Evolutionary conservation across 2,329 filamentous ascomycete genomes (phyloP).

Genomic region (Alternaria arbusti): DNA sequence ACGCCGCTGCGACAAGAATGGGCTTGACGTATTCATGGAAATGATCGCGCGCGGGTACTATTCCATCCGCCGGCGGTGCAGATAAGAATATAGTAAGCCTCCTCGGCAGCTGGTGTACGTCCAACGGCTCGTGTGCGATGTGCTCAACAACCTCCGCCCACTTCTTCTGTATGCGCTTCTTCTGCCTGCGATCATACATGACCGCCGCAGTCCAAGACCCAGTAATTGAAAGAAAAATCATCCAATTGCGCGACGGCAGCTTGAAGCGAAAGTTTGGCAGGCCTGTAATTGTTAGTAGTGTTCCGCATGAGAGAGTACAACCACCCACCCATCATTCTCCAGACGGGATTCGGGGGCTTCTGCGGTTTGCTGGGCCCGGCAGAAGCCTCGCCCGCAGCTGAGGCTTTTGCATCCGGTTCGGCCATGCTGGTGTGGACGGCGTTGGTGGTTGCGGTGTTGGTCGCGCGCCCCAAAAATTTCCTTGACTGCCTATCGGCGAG

Average conservation of each 20-base stretch:
- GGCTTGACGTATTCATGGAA: constrained; percentile 97
- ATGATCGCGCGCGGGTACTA: constrained; percentile 87
- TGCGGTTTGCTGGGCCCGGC: constrained; percentile 33
- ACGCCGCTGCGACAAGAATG: constrained; percentile 81
- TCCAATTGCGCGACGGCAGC: constrained; percentile 95
- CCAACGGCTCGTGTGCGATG: constrained; percentile 77
- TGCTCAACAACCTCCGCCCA: constrained; percentile 88
- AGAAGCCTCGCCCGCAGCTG: constrained; percentile 28
- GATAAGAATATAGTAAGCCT: constrained; percentile 86
- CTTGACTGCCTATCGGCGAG: constrained; percentile 15
- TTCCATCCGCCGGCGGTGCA: constrained; percentile 83
- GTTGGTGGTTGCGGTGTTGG: constrained; percentile 14
- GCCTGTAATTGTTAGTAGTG: constrained; percentile 57
- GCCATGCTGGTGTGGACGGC: constrained; percentile 37
- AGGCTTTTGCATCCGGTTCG: constrained; percentile 38
- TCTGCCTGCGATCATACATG: constrained; percentile 91
- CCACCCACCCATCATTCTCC: constrained; percentile 49
- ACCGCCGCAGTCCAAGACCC: constrained; percentile 80
- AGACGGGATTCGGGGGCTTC: constrained; percentile 47
- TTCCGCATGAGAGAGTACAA: background rate
- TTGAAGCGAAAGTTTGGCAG: constrained; percentile 82
- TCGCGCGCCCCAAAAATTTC: constrained; percentile 34
- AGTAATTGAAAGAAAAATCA: constrained; percentile 87
- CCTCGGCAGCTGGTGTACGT: constrained; percentile 75
- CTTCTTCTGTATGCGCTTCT: constrained; percentile 81